Conservation (phyloP, 441 rosid genomes). For the Daphne laureola region DNA sequence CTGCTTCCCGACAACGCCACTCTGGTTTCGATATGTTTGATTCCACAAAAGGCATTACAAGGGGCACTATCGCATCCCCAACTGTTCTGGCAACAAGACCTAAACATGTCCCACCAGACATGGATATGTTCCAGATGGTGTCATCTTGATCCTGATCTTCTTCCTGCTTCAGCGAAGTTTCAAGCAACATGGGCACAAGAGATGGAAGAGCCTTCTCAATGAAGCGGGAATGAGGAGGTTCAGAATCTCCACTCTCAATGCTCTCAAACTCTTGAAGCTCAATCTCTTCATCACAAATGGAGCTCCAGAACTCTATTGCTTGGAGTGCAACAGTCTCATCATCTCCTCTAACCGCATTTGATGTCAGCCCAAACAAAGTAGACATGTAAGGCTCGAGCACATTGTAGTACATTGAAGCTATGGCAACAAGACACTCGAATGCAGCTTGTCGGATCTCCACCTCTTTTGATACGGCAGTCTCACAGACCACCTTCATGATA, state of each 20-base stretch:
- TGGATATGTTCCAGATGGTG: conserved; percentile 76
- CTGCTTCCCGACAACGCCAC: conserved; percentile 89
- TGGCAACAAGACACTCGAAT: conserved; percentile 89
- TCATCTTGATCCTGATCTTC: conserved; percentile 96
- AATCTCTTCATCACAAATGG: conserved; percentile 94
- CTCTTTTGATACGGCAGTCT: conserved; percentile 78
- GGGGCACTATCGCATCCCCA: conserved; percentile 75
- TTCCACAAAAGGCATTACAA: conserved; percentile 92
- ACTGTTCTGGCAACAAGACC: conserved; percentile 92
- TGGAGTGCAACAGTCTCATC: conserved; percentile 90
- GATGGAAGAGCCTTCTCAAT: conserved; percentile 72
- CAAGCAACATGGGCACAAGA: conserved; percentile 71
- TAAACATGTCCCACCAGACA: conserved; percentile 98
- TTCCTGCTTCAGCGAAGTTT: conserved; percentile 80
- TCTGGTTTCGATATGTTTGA: conserved; percentile 60
- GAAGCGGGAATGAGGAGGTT: conserved; percentile 48
- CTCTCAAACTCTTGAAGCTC: conserved; percentile 70
- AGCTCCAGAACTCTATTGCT: conserved; percentile 93
- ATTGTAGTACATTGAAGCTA: conserved; percentile 78
- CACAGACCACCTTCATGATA: conserved; percentile 90
- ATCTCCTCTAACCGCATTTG: conserved; percentile 83
- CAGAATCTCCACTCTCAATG: conserved; percentile 58
- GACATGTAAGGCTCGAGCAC: conserved; percentile 81
- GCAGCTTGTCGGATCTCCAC: conserved; percentile 82
- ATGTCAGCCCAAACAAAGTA: conserved; percentile 74